phyloP scores from a whole-genome alignment of 345 rosid genomes.

The Turritis glabra region DNA sequence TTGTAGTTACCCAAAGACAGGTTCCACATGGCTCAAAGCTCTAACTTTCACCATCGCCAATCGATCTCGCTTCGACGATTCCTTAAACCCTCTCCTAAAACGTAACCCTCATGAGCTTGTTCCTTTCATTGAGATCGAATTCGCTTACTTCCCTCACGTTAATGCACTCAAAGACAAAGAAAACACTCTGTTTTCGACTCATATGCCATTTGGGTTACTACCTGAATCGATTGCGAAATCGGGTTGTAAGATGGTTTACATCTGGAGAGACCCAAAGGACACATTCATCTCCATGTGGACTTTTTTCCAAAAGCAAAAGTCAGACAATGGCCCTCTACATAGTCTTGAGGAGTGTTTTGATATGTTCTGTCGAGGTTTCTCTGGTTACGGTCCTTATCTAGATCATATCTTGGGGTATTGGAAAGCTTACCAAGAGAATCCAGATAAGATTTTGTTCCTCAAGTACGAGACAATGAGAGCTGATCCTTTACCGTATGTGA shows the following conservation, averaged over 20 bases:
- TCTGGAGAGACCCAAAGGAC: conserved; percentile 33
- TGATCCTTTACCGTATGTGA: conserved; percentile 21
- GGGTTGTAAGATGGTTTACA: conserved; percentile 31
- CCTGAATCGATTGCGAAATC: background rate
- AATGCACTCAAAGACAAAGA: conserved; percentile 10
- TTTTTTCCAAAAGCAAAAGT: background rate
- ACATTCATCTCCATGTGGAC: conserved; percentile 32
- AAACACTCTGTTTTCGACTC: conserved; percentile 28
- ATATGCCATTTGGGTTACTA: background rate
- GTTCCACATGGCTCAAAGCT: conserved; percentile 44
- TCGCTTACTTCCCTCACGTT: background rate
- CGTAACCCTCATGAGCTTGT: conserved; percentile 34
- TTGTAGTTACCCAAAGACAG: conserved; percentile 34
- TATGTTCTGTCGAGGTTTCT: conserved; percentile 17
- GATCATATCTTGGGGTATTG: conserved; percentile 26
- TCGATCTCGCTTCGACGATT: background rate
- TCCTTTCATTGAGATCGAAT: conserved; percentile 20
- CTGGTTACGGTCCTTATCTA: conserved; percentile 14
- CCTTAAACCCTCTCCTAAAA: background rate
- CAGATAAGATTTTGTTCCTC: conserved; percentile 15
- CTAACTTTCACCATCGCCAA: conserved; percentile 22
- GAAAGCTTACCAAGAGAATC: conserved; percentile 26
- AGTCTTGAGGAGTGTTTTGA: conserved; percentile 24
- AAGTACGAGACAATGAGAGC: conserved; percentile 15
- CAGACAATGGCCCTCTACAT: background rate